A percentile compares a stretch with the other conserved stretches of the same genome.
Evolutionary conservation across 495 filamentous ascomycete genomes (phyloP).

Genomic region (Xylaria scruposa): DNA sequence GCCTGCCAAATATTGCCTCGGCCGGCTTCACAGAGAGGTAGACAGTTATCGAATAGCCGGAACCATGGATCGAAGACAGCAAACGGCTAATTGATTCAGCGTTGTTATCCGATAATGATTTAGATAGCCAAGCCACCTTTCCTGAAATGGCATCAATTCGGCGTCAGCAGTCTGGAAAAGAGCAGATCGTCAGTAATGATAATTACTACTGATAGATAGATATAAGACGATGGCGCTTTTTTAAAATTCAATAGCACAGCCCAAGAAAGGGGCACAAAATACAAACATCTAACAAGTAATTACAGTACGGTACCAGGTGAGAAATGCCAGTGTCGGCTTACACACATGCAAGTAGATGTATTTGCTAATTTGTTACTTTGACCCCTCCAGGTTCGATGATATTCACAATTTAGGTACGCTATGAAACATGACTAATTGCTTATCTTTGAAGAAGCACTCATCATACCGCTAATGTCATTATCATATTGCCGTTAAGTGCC

Average conservation of each 20-base stretch:
- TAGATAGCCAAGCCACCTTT: conserved; percentile 12
- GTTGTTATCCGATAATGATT: not conserved
- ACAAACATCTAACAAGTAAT: not conserved
- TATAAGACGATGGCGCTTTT: not conserved
- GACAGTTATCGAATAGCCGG: not conserved
- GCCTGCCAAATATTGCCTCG: no score
- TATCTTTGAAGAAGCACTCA: not conserved
- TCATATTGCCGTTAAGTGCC: not conserved
- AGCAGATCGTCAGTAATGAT: not conserved
- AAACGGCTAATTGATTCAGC: not conserved
- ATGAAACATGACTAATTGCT: not conserved
- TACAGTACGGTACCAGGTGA: not conserved
- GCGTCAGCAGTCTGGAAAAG: not conserved
- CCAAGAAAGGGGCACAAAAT: not conserved
- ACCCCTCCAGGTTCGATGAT: not conserved
- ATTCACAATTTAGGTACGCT: not conserved
- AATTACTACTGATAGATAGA: conserved; percentile 1
- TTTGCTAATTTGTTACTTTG: not conserved
- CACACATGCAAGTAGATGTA: not conserved
- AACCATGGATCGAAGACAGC: conserved; percentile 5
- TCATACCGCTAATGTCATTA: not conserved
- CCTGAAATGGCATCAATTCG: conserved; percentile 1
- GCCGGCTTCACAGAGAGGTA: not conserved
- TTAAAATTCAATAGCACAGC: not conserved
- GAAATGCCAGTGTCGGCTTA: not conserved